phyloP scores from a whole-genome alignment of 2,329 filamentous ascomycete species.

The Dactylellina drechsleri region DNA sequence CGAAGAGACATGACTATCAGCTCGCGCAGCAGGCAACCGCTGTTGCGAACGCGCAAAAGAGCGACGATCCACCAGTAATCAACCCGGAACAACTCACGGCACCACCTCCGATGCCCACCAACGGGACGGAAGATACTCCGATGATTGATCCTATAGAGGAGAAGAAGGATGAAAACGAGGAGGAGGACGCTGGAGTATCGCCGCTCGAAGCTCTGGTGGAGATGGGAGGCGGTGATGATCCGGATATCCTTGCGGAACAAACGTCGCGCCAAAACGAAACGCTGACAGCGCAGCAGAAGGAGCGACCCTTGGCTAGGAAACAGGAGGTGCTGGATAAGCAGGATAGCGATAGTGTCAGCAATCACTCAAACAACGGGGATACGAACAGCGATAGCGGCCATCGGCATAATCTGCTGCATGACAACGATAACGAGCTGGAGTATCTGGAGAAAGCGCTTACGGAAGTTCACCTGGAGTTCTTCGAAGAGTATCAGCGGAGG shows the following conservation, averaged over 20 bases:
- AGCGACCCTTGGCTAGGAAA: conserved; percentile 88
- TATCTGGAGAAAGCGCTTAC: conserved; percentile 80
- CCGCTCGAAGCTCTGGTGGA: conserved; percentile 79
- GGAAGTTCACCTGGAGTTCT: conserved; percentile 81
- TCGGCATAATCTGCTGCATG: conserved; percentile 81
- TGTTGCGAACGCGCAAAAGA: conserved; percentile 11
- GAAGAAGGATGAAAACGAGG: conserved; percentile 59
- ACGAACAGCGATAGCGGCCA: conserved; percentile 64
- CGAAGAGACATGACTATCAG: conserved; percentile 72
- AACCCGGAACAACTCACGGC: conserved; percentile 56
- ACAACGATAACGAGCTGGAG: conserved; percentile 85
- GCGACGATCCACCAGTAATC: conserved; percentile 46
- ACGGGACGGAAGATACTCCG: conserved; percentile 53
- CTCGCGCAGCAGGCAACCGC: conserved; percentile 51
- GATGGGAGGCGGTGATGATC: conserved; percentile 77
- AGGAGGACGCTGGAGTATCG: conserved; percentile 59
- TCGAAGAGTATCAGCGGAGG: conserved; percentile 77
- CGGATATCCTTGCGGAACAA: conserved; percentile 76
- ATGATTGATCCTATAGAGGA: conserved; percentile 55
- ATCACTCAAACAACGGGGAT: conserved; percentile 61
- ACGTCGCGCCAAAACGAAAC: conserved; percentile 85
- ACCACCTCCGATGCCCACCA: conserved; percentile 38
- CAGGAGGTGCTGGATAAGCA: conserved; percentile 91
- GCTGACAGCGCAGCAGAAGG: conserved; percentile 86
- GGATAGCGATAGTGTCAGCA: conserved; percentile 63